A percentile compares a stretch with the other conserved stretches of the same genome.
Conservation (phyloP, 805 yeast genomes). For the Cyberlindnera maritima region DNA sequence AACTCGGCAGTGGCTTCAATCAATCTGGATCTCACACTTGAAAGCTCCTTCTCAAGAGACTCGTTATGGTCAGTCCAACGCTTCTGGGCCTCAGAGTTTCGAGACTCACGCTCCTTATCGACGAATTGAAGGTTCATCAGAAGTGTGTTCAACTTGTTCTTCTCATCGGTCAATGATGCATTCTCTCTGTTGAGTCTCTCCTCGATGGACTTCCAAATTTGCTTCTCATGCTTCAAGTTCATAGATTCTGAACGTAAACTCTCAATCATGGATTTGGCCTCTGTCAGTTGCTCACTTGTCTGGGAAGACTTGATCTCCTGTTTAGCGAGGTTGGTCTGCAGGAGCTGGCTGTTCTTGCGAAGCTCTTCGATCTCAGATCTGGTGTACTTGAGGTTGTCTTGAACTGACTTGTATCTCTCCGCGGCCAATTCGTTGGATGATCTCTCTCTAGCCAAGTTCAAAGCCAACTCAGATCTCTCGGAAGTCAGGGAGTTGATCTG, state of each 20-base stretch:
- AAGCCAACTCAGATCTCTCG: slow-evolving; percentile 45
- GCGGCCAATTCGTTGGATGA: slow-evolving; percentile 52
- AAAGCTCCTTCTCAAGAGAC: slow-evolving; percentile 45
- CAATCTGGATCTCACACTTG: slow-evolving; percentile 43
- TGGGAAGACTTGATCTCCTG: slow-evolving; percentile 50
- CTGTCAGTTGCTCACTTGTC: slow-evolving; percentile 53
- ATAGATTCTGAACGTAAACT: slow-evolving; percentile 43
- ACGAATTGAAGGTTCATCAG: slow-evolving; percentile 59
- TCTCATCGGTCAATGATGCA: slow-evolving; percentile 53
- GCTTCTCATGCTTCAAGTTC: slow-evolving; percentile 53
- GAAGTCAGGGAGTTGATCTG: slow-evolving; percentile 39
- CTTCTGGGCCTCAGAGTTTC: slow-evolving; percentile 46
- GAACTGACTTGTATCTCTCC: slow-evolving; percentile 45
- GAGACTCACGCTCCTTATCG: slow-evolving; percentile 57
- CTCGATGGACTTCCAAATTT: slow-evolving; percentile 47
- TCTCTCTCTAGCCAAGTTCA: slow-evolving; percentile 51
- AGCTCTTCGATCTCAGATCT: slow-evolving; percentile 46
- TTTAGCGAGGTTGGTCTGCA: slow-evolving; percentile 41
- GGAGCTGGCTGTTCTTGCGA: slow-evolving; percentile 33
- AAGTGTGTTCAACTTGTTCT: slow-evolving; percentile 51
- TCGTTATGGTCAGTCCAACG: slow-evolving; percentile 49
- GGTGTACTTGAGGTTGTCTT: slow-evolving; percentile 38
- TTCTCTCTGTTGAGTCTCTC: slow-evolving; percentile 51
- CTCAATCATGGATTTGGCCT: slow-evolving; percentile 45
- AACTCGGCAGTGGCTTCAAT: slow-evolving; percentile 50